phyloP scores from a whole-genome alignment of 2,329 filamentous ascomycete genomes.

The Zopfia rhizophila region DNA sequence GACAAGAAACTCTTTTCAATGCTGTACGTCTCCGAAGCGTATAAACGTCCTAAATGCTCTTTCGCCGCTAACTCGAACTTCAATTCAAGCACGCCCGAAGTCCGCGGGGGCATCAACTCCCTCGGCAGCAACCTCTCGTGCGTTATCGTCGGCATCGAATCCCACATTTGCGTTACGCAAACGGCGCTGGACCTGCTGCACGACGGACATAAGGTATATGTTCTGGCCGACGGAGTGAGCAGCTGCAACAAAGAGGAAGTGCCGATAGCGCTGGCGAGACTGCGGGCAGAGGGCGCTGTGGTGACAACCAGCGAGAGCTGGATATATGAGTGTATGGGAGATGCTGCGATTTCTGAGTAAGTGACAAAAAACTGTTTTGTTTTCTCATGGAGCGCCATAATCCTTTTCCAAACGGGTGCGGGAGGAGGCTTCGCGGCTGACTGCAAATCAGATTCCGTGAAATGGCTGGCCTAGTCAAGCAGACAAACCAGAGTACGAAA shows the following conservation, averaged over 20 bases:
- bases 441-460: constrained; percentile 68
- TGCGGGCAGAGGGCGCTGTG: constrained; percentile 78
- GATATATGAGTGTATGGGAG: constrained; percentile 88
- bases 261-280: constrained; percentile 76
- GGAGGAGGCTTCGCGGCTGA: neutral
- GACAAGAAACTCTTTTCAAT: constrained; percentile 96
- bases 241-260: constrained; percentile 88
- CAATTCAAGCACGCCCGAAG: constrained; percentile 65
- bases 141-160: constrained; percentile 89
- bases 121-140: constrained; percentile 56
- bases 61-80: constrained; percentile 3
- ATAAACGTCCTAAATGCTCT: neutral
- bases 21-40: constrained; percentile 66
- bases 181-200: constrained; percentile 80
- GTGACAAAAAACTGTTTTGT: constrained; percentile 24
- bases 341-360: constrained; percentile 73
- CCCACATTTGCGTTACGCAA: constrained; percentile 94
- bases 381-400: too few relatives aligned
- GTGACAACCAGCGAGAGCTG: constrained; percentile 91
- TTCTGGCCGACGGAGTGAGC: constrained; percentile 89
- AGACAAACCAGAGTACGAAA: constrained; percentile 76
- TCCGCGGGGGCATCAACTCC: constrained; percentile 60
- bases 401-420: constrained; percentile 1
- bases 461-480: constrained; percentile 82
- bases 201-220: constrained; percentile 82